Base-by-base conservation (phyloP, 805 yeast species). In the Yamadazyma tumulicola region DNA sequence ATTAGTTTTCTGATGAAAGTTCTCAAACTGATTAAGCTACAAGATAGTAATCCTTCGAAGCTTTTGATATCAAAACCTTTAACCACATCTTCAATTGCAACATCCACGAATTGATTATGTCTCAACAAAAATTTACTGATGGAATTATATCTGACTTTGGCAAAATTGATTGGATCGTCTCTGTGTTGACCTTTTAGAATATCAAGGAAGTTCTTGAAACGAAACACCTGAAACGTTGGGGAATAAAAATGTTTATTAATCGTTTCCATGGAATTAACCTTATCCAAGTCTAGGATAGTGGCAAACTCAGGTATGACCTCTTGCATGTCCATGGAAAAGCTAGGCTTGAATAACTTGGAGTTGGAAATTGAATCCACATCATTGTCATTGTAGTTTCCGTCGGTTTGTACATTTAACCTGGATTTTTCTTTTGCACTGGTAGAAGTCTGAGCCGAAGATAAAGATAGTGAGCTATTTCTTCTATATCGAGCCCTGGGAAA, bases 81-180 rank as follows among this genome's bases (percentile, higher is more conserved):
- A 4, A 32, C 49, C 8, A 25, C 14, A n/a, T 44, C 50, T 5
- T 48, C 45, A 15, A 46, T 37, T 19, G 47, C 45, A 14, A 49
- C 36, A 1, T 46, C 42, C 4, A 47, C 44, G 23, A 54, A 54
- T 6, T 48, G 31, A 19, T 39, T 29, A 24, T 44, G 44, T 11
- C 48, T 39, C 11, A 37, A 5, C 9, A 44, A 17, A 31, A 44
- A 41, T 21, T 42, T 44, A 7, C 43, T 27, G 5, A 43, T 45
- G 1, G 52, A 48, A 21, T 34, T 42, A 18, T 29, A 39, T 24
- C 44, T 24, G 16, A 37, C 52, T 21, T 46, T 52, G 6, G 69
- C 64, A 47, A 65, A 65, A 34, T 56, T 64, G 8, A 64, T 50
- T 0, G 72, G 63, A 41, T 67, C 72, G 29, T 52, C 51, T 9